Evolutionary conservation across 192 early-diverging fungal species (phyloP).

Genomic region (Chytriomyces hyalinus): DNA sequence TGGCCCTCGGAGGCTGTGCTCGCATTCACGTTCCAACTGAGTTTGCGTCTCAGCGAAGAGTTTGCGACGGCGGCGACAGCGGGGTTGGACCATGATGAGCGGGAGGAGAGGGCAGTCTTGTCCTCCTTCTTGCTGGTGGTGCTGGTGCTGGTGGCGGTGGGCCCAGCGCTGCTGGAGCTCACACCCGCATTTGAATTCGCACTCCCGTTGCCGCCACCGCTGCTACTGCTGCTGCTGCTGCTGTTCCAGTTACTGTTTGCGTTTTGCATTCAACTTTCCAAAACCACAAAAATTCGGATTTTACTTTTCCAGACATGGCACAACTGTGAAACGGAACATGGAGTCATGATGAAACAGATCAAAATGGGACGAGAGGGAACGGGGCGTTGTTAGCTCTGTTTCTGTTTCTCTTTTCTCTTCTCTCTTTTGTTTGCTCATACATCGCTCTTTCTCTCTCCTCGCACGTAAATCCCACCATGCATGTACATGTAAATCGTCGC

Average conservation of each 20-base stretch:
- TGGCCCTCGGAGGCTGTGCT: not conserved
- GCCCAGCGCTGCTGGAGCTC: not conserved
- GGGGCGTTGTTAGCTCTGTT: not conserved
- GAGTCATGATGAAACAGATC: not conserved
- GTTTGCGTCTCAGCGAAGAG: conserved; percentile 25
- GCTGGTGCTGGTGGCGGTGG: not conserved
- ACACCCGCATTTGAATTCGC: not conserved
- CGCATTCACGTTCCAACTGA: conserved; percentile 12
- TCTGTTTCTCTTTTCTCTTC: not conserved
- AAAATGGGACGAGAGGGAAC: too few relatives aligned
- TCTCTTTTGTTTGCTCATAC: not conserved
- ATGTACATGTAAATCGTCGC: too few relatives aligned
- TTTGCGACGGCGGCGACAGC: not conserved
- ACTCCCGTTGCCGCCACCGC: not conserved
- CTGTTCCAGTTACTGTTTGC: not conserved
- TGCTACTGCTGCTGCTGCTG: not conserved
- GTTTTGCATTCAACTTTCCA: too few relatives aligned
- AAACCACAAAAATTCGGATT: too few relatives aligned
- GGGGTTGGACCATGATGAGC: not conserved
- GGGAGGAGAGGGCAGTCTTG: not conserved
- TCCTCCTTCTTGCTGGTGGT: not conserved
- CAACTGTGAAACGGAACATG: not conserved
- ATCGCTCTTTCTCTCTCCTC: not conserved
- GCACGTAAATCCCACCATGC: not conserved
- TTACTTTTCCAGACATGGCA: not conserved